Evolutionary conservation across 352 stramenopile genomes (phyloP), one percentile per base, ranked within the genome.

Genomic region (Thraustochytrium striatum): DNA sequence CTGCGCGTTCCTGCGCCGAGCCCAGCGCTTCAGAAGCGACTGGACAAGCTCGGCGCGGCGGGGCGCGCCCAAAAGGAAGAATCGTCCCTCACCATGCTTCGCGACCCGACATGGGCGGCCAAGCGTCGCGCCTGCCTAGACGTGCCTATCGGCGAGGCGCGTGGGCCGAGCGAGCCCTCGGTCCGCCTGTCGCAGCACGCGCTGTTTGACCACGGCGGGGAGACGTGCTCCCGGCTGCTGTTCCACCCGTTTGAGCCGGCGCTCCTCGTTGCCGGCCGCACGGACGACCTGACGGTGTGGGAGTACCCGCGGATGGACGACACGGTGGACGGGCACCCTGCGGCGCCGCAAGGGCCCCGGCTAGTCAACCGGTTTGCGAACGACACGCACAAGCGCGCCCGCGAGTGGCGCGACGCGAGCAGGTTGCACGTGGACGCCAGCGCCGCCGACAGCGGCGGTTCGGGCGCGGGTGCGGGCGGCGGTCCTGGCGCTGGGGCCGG

Each of bases 211-310:
- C 92, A 89, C 68, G 91, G 94, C 52, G 87, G 89, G 3, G 92
- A 97, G 55, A 97, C 95, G 87, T 98, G 94, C 28, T 97, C 91
- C 35, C 86, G 97, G 61, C 84, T 99, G 58, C 86, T 94, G 7
- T 99, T 99, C 82, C 96, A 99, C 83, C 91, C 95, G 32, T 98
- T 96, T 82, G 89, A 95, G 83, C 85, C 90, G 65, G 90, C 93
- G 75, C 87, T 99, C 21, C 87, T 98, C 50, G 91, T 97, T n/a
- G 95, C 93, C 16, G 94, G 98, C 81, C 90, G 96, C 38, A 91
- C 91, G 75, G 91, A 97, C 75, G 89, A 93, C 78, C 89, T 99
- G 35, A 94, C 90, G 39, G 83, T 98, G 9, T 99, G 96, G 90
- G 95, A 98, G 81, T 94, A 95, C 69, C 89, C 98, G 81, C 89